Evolutionary conservation across 306 rosid species (phyloP), one percentile per base, ranked within the genome.

Genomic region (Fragaria nilgerrensis): DNA sequence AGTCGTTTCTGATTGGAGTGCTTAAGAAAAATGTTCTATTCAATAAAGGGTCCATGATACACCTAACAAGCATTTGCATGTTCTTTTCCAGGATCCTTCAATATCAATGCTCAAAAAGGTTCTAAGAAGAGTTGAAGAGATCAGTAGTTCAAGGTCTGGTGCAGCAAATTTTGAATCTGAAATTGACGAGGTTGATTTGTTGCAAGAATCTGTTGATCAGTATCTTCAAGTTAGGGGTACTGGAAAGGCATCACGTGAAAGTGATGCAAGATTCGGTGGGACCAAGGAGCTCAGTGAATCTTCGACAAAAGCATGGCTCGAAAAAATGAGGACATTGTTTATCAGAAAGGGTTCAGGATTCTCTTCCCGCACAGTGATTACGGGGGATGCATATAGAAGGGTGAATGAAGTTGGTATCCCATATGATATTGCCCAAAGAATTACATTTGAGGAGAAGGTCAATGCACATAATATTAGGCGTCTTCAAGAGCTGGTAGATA

Each of bases 301-400:
- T 4, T 86, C 99, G 3, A 92, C 92, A 17, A 90, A 95, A 82
- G 93, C 89, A 23, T 95, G 99, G 99, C 90, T 92, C 10, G 99
- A 95, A 58, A 95, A 95, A 68, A 95, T 95, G 90, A 88, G 96
- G 71, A 92, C 97, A 3, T 66, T 95, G 32, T 92, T 95, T 74
- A 95, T 95, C 48, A 83, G 96, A 80, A 95, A 95, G 85, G 97
- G 99, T 25, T 92, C 97, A 0, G 99, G 99, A n/a, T 95, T 95
- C 88, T 95, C 99, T 52, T 95, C 99, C 13, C 87, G 99, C 32
- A 86, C 87, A 80, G 99, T 95, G 41, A 92, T 95, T n/a, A 95
- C 99, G 13, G 99, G 99, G 53, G 99, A 95, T 78, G 85, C 92
- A 5, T 95, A 90, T 84, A 92, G 82, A 85, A 87, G 73, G 76